Conservation (phyloP, 2,329 filamentous ascomycete genomes). For the Fusarium pseudoanthophilum region DNA sequence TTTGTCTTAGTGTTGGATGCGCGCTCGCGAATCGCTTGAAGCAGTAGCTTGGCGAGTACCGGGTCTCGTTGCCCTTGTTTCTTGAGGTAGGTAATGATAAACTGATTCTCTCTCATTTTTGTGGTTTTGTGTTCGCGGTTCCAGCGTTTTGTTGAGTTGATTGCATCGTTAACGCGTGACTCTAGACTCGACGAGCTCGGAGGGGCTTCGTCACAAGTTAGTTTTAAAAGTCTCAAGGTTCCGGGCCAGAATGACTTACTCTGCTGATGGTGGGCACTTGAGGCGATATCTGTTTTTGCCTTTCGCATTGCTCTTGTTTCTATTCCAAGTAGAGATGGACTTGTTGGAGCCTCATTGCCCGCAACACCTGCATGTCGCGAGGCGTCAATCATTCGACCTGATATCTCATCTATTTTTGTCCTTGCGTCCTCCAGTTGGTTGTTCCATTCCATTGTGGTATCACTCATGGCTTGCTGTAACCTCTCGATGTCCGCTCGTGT, state of each 20-base stretch:
- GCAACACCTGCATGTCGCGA: conserved; percentile 36
- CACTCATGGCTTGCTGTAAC: conserved; percentile 33
- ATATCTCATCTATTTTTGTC: conserved; percentile 37
- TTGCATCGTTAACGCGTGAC: conserved; percentile 49
- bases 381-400: conserved; percentile 37
- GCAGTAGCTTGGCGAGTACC: conserved; percentile 49
- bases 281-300: neutral
- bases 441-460: conserved; percentile 30
- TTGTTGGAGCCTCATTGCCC: neutral
- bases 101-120: conserved; percentile 44
- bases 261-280: neutral
- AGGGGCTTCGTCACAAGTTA: conserved; percentile 18
- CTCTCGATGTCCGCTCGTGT: conserved; percentile 29
- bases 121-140: conserved; percentile 53
- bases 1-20: conserved; percentile 23
- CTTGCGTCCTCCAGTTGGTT: conserved; percentile 42
- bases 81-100: conserved; percentile 48
- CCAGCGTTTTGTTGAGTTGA: conserved; percentile 53
- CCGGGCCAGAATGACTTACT: conserved; percentile 1
- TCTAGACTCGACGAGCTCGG: conserved; percentile 8
- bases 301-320: conserved; percentile 25
- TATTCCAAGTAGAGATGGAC: neutral
- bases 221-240: neutral
- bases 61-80: conserved; percentile 52
- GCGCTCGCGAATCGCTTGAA: conserved; percentile 46